Conservation (phyloP, 2,329 filamentous ascomycete genomes). For the Colletotrichum echinochloae region DNA sequence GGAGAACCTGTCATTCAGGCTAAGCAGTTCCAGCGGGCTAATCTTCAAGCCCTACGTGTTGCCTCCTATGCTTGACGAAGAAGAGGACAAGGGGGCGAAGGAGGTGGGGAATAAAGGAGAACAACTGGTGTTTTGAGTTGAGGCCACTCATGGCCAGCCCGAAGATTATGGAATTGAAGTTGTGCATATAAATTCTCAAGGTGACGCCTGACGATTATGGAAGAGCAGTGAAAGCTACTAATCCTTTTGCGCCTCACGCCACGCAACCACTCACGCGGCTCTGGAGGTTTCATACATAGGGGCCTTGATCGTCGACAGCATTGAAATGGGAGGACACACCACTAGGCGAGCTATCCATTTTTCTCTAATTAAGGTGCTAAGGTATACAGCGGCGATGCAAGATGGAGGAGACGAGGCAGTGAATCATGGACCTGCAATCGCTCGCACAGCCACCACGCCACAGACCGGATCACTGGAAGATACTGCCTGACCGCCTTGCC, state of each 20-base stretch:
- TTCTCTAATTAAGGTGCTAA: neutral
- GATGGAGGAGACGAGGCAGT: neutral
- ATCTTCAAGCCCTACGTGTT: conserved; percentile 90
- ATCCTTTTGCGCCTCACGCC: neutral
- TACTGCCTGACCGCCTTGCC: conserved; percentile 14
- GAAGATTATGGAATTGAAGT: neutral
- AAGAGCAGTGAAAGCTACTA: neutral
- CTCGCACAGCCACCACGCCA: conserved; percentile 16
- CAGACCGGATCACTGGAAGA: neutral
- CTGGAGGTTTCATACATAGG: neutral
- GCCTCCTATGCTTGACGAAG: conserved; percentile 81
- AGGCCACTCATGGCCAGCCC: neutral
- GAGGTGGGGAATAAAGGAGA: conserved; percentile 70
- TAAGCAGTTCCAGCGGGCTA: conserved; percentile 84
- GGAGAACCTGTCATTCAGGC: conserved; percentile 90
- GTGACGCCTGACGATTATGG: neutral
- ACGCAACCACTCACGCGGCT: neutral
- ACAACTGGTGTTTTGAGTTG: conserved; percentile 75
- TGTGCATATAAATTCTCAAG: neutral
- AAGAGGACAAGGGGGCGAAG: conserved; percentile 64
- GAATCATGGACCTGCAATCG: neutral
- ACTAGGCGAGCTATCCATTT: neutral
- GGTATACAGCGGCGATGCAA: neutral
- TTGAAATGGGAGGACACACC: neutral
- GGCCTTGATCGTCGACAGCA: neutral